Conservation (phyloP, 1,284 basidiomycete species). For the Moniliophthora roreri region DNA sequence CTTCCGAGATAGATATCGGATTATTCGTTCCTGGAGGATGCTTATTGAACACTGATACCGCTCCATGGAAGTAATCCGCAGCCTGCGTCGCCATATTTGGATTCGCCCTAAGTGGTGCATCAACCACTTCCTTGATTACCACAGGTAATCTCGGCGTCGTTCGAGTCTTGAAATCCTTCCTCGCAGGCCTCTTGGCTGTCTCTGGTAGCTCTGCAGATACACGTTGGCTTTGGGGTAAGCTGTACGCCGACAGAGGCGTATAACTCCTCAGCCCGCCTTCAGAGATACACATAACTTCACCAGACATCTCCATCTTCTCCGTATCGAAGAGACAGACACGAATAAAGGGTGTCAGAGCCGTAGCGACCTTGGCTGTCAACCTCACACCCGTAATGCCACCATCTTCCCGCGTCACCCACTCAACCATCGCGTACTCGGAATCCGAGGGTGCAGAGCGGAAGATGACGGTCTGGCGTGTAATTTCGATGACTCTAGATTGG, state of each 20-base stretch:
- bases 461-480: conserved; percentile 32
- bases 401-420: conserved; percentile 30
- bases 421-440: conserved; percentile 32
- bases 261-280: conserved; percentile 34
- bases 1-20: conserved; percentile 29
- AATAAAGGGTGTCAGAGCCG: conserved; percentile 29
- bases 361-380: conserved; percentile 31
- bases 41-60: conserved; percentile 32
- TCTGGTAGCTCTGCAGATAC: conserved; percentile 28
- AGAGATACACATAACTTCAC: conserved; percentile 28
- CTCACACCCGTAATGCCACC: conserved; percentile 28
- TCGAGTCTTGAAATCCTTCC: conserved; percentile 34
- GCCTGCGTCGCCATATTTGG: conserved; percentile 19
- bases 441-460: conserved; percentile 29
- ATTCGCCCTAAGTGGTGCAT: conserved; percentile 30
- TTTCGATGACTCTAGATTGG: conserved; percentile 27
- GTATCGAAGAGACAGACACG: conserved; percentile 33
- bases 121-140: conserved; percentile 27
- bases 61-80: conserved; percentile 27
- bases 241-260: conserved; percentile 26
- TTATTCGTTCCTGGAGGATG: conserved; percentile 24
- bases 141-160: conserved; percentile 25
- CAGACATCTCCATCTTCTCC: conserved; percentile 28
- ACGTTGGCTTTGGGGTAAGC: conserved; percentile 27
- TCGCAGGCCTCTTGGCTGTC: conserved; percentile 22